A percentile compares a stretch with the other conserved stretches of the same genome.
Evolutionary conservation across 306 rosid genomes (phyloP).

Genomic region (Purshia tridentata): DNA sequence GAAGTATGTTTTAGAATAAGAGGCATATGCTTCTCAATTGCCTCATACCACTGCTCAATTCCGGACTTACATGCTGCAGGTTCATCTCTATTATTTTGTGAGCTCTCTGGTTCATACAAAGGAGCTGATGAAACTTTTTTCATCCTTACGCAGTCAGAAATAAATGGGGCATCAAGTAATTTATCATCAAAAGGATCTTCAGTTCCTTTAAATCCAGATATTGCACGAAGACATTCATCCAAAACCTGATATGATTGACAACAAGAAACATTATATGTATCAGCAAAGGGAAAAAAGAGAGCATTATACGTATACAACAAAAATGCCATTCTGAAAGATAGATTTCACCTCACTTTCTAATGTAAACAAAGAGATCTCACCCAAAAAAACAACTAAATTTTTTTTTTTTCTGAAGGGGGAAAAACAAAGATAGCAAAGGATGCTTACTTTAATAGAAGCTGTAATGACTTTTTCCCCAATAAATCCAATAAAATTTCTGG

Average conservation of each 20-base stretch:
- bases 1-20: slow-evolving; percentile 58
- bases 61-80: slow-evolving; percentile 51
- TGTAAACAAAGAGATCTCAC: slow-evolving; percentile 1
- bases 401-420: background rate
- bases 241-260: slow-evolving; percentile 56
- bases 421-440: background rate
- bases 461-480: slow-evolving; percentile 64
- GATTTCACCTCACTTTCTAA: slow-evolving; percentile 2
- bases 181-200: slow-evolving; percentile 87
- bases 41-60: slow-evolving; percentile 72
- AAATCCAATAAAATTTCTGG: slow-evolving; percentile 37
- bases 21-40: slow-evolving; percentile 77
- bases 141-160: slow-evolving; percentile 75
- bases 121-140: slow-evolving; percentile 97
- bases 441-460: slow-evolving; percentile 64
- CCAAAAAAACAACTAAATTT: background rate
- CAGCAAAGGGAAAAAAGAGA: background rate
- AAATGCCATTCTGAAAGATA: background rate
- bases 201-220: slow-evolving; percentile 92
- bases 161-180: slow-evolving; percentile 68
- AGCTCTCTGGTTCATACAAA: slow-evolving; percentile 48
- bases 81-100: slow-evolving; percentile 30
- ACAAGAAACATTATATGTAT: background rate
- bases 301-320: background rate
- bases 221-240: slow-evolving; percentile 86